A percentile compares a stretch with the other conserved stretches of the same genome.
phyloP scores from a whole-genome alignment of 129 eudicot genomes.

The Escallonia rubra region DNA sequence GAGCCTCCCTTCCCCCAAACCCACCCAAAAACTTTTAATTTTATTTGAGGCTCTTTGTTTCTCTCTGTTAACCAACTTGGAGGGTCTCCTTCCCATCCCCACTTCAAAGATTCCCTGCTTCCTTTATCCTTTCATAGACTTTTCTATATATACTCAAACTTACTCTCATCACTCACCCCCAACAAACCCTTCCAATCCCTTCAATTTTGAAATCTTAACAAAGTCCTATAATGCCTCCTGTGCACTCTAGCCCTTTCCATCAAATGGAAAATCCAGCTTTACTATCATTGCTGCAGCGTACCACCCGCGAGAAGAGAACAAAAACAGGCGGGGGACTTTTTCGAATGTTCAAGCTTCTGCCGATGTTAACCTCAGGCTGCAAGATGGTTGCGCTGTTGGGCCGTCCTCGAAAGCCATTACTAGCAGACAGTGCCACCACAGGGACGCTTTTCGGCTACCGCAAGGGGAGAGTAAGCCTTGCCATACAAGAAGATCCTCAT shows the following conservation, averaged over 20 bases:
- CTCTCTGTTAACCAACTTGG: conserved; percentile 2
- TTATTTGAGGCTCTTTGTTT: background rate
- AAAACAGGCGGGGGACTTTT: conserved; percentile 59
- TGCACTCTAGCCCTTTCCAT: conserved; percentile 49
- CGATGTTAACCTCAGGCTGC: conserved; percentile 83
- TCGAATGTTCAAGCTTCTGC: conserved; percentile 83
- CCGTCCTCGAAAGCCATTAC: conserved; percentile 41
- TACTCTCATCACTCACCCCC: conserved; percentile 2
- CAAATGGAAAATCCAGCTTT: conserved; percentile 59
- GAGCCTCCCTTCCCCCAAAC: background rate
- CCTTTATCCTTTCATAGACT: background rate
- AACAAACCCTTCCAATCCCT: conserved; percentile 4
- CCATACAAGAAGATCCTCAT: conserved; percentile 87
- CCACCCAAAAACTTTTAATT: background rate
- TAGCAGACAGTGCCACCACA: conserved; percentile 56
- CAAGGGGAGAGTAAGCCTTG: conserved; percentile 55
- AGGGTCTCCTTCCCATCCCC: conserved; percentile 13
- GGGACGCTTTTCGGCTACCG: conserved; percentile 80
- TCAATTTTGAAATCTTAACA: background rate
- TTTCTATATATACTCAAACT: background rate
- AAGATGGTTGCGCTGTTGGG: conserved; percentile 71
- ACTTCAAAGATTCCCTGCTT: conserved; percentile 25
- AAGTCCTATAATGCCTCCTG: conserved; percentile 39
- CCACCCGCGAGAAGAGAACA: conserved; percentile 39
- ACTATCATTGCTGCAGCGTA: conserved; percentile 49